Conservation (phyloP, 495 filamentous ascomycete genomes). For the Podospora comata region DNA sequence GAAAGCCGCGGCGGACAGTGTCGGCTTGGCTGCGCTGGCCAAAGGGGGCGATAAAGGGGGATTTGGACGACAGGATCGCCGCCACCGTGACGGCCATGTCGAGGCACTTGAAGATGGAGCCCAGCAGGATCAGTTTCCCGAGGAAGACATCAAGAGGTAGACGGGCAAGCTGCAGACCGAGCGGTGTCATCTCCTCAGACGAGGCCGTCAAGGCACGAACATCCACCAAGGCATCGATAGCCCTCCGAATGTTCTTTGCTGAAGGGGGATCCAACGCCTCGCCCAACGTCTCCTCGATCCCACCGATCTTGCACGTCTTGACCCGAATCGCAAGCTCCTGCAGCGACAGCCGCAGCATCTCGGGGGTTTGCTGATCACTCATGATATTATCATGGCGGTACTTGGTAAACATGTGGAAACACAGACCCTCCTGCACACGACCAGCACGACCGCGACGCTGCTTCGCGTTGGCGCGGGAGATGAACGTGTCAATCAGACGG, state of each 20-base stretch:
- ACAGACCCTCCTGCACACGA: conserved; percentile 90
- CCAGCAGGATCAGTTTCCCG: conserved; percentile 85
- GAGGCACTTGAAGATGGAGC: conserved; percentile 79
- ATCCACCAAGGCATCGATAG: conserved; percentile 88
- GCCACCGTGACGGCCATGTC: conserved; percentile 88
- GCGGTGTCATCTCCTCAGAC: conserved; percentile 75
- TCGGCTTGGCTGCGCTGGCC: conserved; percentile 79
- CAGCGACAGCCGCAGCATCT: conserved; percentile 88
- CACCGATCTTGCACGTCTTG: conserved; percentile 92
- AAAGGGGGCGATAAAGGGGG: conserved; percentile 82
- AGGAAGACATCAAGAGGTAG: conserved; percentile 91
- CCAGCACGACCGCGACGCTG: conserved; percentile 91
- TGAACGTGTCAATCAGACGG: conserved; percentile 84
- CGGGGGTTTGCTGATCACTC: conserved; percentile 87
- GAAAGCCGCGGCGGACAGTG: conserved; percentile 69
- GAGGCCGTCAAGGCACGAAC: conserved; percentile 78
- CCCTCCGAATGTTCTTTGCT: conserved; percentile 83
- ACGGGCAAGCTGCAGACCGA: conserved; percentile 81
- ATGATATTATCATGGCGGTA: conserved; percentile 76
- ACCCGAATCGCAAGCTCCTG: conserved; percentile 95
- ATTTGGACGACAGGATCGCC: conserved; percentile 89
- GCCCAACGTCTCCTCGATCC: conserved; percentile 83
- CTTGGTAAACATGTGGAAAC: conserved; percentile 92
- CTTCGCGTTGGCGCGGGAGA: conserved; percentile 90
- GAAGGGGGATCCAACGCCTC: conserved; percentile 88